These are phyloP conservation scores for Tanacetum coccineum DNA, from an alignment of 129 eudicot genomes.

Conservation along the genomic window DNA sequence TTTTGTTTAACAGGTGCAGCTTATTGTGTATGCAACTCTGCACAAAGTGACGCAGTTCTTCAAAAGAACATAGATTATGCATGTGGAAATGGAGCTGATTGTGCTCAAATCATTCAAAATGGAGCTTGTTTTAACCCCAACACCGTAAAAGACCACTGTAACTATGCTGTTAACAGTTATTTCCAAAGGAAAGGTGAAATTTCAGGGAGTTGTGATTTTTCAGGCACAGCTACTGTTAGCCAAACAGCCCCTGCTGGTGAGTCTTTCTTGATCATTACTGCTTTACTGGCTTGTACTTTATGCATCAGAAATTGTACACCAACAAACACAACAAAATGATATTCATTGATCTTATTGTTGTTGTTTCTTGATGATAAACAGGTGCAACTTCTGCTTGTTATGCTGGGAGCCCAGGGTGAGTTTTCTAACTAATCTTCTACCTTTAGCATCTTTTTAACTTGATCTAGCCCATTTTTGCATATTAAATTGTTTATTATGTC, in stretches of 20 bases:
- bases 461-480: slow-evolving; percentile 27
- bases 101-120: slow-evolving; percentile 49
- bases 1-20: slow-evolving; percentile 44
- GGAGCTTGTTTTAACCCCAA: slow-evolving; percentile 78
- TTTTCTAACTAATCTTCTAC: slow-evolving; percentile 10
- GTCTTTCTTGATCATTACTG: slow-evolving; percentile 21
- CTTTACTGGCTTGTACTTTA: slow-evolving; percentile 6
- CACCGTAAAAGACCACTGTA: slow-evolving; percentile 71
- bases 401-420: slow-evolving; percentile 53
- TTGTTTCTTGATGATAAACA: slow-evolving; percentile 33
- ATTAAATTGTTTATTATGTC: neutral
- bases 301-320: slow-evolving; percentile 13
- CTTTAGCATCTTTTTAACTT: slow-evolving; percentile 22
- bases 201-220: slow-evolving; percentile 53
- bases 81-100: slow-evolving; percentile 87
- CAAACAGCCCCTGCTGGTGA: slow-evolving; percentile 47
- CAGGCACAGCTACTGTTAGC: slow-evolving; percentile 37
- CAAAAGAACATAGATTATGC: slow-evolving; percentile 85
- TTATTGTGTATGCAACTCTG: slow-evolving; percentile 68
- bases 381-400: slow-evolving; percentile 56
- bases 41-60: slow-evolving; percentile 38
- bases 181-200: slow-evolving; percentile 47
- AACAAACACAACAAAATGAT: neutral
- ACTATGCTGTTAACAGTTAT: slow-evolving; percentile 80
- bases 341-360: neutral